Evolutionary conservation across 164 flowering plant species (phyloP).

Genomic region (Nymphaea colorata): DNA sequence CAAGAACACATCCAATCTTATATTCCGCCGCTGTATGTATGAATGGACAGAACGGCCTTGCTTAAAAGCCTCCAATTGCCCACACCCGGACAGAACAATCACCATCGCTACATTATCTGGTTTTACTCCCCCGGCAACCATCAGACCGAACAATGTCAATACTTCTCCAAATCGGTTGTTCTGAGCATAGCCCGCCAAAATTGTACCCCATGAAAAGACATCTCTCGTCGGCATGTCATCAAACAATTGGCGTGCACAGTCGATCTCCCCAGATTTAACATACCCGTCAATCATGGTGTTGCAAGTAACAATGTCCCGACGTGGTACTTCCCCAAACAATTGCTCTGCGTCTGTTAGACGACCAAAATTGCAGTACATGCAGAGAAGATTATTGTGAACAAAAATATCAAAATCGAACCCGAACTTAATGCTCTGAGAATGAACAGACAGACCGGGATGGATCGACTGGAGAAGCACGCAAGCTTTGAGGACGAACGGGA

Average conservation of each 20-base stretch:
- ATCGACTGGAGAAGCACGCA: constrained; percentile 14
- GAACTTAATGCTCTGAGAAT: constrained; percentile 30
- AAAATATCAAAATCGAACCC: constrained; percentile 39
- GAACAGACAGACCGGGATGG: constrained; percentile 25
- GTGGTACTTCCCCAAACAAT: constrained; percentile 29
- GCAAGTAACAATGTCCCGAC: constrained; percentile 41
- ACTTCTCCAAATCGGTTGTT: constrained; percentile 29
- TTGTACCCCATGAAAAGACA: constrained; percentile 56
- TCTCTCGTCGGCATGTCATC: constrained; percentile 41
- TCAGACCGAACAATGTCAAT: constrained; percentile 26
- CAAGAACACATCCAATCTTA: constrained; percentile 28
- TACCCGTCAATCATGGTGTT: constrained; percentile 49
- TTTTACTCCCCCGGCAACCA: constrained; percentile 23
- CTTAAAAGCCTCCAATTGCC: constrained; percentile 44
- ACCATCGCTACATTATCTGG: constrained; percentile 45
- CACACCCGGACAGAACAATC: constrained; percentile 60
- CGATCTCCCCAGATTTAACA: constrained; percentile 38
- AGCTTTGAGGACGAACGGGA: constrained; percentile 54
- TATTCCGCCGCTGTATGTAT: constrained; percentile 22
- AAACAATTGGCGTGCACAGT: constrained; percentile 33
- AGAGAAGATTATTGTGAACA: constrained; percentile 39
- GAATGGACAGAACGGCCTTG: constrained; percentile 39
- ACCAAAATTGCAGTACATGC: constrained; percentile 19
- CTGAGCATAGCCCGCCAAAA: constrained; percentile 53
- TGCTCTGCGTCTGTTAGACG: constrained; percentile 18